Base-by-base conservation (phyloP, 352 stramenopile species). In the Phytopythium montanum region DNA sequence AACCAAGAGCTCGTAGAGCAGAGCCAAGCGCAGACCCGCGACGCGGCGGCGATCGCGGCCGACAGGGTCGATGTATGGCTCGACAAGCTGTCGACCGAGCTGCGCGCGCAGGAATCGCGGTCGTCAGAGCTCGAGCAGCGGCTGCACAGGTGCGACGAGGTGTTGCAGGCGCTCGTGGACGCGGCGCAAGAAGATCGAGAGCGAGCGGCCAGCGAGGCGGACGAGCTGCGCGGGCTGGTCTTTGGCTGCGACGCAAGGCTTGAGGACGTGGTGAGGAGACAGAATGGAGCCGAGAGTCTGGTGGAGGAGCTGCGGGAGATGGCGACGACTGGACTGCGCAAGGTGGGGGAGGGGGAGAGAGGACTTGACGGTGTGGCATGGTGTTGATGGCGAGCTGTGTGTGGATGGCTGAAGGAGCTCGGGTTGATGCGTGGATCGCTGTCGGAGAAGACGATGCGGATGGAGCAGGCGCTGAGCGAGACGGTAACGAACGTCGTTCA, bases 1-100 rank as follows among this genome's bases (percentile, higher is more conserved):
- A 86, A 88, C 50, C 83, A 92, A 42, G 78, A 92, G 55, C 85
- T 85, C 63, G 66, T 85, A 19, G 83, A 88, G 45, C 81, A 90
- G 33, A 81, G 55, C 1, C 53, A 57, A 5, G 73, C 80, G 42
- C 79, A 90, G 54, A 48, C 59, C 31, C 63, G 72, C 9, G 59
- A 42, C 1, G 73, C 86, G 29, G 53, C 83, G 1, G 64, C 61
- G n/a, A 48, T 44, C 36, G 60, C 87, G 33, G 56, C 76, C 26
- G 64, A 50, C 19, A 80, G 79, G 23, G 67, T 74, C 33, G 70
- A 87, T 28, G 64, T 68, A n/a, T 89, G 79, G 74, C 87, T 87
- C 61, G 74, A 87, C n/a, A 87, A 87, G 53, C 71, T 82, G 28
- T 83, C 77, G 29, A 66, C 52, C 3, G 69, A 87, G 28, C 52